Conservation (phyloP, 805 yeast species). For the Candida boleticola region DNA sequence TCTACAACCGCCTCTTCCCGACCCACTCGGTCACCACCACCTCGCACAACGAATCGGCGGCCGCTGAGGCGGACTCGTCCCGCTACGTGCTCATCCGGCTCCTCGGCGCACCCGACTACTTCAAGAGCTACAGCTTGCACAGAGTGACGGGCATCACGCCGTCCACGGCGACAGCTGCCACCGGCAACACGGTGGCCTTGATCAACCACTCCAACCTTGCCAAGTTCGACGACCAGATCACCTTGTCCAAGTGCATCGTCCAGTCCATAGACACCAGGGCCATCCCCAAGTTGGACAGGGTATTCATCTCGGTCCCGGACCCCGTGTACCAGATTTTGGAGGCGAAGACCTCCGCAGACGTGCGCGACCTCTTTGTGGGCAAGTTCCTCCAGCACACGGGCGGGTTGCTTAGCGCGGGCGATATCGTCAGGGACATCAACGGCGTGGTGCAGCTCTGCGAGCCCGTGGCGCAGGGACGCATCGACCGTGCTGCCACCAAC, state of each 20-base stretch:
- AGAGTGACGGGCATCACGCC: slow-evolving; percentile 30
- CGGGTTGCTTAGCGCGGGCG: slow-evolving; percentile 40
- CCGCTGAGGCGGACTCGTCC: slow-evolving; percentile 6
- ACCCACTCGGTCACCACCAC: background rate
- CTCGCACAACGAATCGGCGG: background rate
- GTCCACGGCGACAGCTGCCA: slow-evolving; percentile 8
- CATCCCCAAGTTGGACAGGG: slow-evolving; percentile 41
- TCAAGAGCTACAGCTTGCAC: slow-evolving; percentile 30
- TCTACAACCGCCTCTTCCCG: slow-evolving; percentile 33
- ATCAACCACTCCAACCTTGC: slow-evolving; percentile 36
- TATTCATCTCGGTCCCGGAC: slow-evolving; percentile 48
- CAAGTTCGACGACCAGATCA: slow-evolving; percentile 36
- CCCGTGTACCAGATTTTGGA: slow-evolving; percentile 36
- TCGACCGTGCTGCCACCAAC: slow-evolving; percentile 42
- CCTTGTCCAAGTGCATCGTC: slow-evolving; percentile 39
- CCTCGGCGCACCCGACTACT: slow-evolving; percentile 39
- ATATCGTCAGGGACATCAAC: slow-evolving; percentile 39
- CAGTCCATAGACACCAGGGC: slow-evolving; percentile 27
- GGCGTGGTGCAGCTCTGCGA: slow-evolving; percentile 63
- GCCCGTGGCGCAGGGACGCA: slow-evolving; percentile 68
- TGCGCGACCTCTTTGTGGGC: slow-evolving; percentile 33
- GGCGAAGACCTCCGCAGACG: slow-evolving; percentile 25
- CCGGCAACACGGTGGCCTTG: slow-evolving; percentile 32
- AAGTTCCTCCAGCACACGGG: slow-evolving; percentile 21
- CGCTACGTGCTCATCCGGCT: slow-evolving; percentile 34